Base-by-base conservation (phyloP, 345 rosid genomes). In the Lepidium didymum region DNA sequence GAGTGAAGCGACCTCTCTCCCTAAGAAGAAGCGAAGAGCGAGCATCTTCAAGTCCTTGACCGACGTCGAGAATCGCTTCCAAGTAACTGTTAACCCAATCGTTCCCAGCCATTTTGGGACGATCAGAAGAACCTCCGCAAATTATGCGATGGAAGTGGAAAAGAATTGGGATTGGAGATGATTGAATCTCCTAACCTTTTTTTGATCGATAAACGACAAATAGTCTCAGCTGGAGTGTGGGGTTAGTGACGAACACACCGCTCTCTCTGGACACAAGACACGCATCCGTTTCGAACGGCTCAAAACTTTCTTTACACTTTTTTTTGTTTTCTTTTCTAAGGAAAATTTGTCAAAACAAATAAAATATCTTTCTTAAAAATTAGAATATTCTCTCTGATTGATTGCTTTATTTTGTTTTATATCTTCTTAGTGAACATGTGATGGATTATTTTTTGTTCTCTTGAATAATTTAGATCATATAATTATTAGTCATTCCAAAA, bases 61-160 rank as follows among this genome's bases (percentile, higher is more conserved):
- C 97, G 3, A 95, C 97, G 74, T 95, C 99, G n/a, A 95, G 87
- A 53, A 95, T 95, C 51, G 99, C 97, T 73, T 95, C 99, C 35
- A 95, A 79, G 77, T 95, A 95, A 62, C 99, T 89, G 87, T 91
- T 91, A 12, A 95, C 82, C 99, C 99, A 95, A 70, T 95, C 99
- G 82, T 95, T 95, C 33, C 96, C 99, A 37, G 97, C 99, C 99
- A 91, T 95, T 38, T 21, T 10, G 10, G 41, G 49, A 14, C 5
- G 75, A 61, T 47, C 68, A 6, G 25, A 33, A 19, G 59, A 27
- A 14, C 25, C 2, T 29, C 27, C 11, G 15, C 7, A 23, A 40
- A 16, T 29, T 15, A 31, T 27, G 33, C 23, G 60, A 25, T 57
- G 57, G 44, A 18, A 37, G 34, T 34, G 55, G 45, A 1, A 7